Conservation (phyloP, 768 basidiomycete species). For the Kondoa malvinella region DNA sequence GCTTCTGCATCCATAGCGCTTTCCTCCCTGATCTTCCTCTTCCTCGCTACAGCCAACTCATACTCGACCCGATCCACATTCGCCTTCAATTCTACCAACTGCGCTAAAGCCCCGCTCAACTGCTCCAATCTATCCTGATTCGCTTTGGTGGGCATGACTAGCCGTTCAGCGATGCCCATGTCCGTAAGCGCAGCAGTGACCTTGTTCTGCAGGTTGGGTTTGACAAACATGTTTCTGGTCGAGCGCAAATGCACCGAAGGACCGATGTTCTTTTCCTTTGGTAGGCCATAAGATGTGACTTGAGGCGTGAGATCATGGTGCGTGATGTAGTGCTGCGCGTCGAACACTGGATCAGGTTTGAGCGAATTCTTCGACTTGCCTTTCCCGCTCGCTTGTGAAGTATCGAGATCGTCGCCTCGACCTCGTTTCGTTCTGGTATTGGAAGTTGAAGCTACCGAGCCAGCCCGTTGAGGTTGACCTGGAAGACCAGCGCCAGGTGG, state of each 20-base stretch:
- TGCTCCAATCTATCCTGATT: slow-evolving; percentile 59
- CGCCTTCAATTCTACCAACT: slow-evolving; percentile 50
- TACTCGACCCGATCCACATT: slow-evolving; percentile 68
- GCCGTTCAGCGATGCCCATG: slow-evolving; percentile 52
- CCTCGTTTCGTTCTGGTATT: slow-evolving; percentile 28
- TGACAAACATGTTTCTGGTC: slow-evolving; percentile 64
- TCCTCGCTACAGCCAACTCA: slow-evolving; percentile 55
- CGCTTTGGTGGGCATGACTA: slow-evolving; percentile 86
- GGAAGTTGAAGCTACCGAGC: slow-evolving; percentile 8
- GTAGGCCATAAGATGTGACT: slow-evolving; percentile 17
- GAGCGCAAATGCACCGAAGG: slow-evolving; percentile 65
- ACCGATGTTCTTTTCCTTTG: slow-evolving; percentile 7
- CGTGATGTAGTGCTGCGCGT: slow-evolving; percentile 27
- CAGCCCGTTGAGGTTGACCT: not conserved
- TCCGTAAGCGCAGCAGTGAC: slow-evolving; percentile 60
- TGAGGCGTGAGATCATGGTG: slow-evolving; percentile 26
- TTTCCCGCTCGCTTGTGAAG: not conserved
- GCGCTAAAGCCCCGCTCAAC: slow-evolving; percentile 31
- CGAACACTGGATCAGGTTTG: slow-evolving; percentile 27
- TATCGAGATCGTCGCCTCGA: slow-evolving; percentile 18
- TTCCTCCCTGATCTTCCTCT: slow-evolving; percentile 5
- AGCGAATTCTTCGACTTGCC: slow-evolving; percentile 14
- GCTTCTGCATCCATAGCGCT: not conserved
- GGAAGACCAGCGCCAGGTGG: slow-evolving; percentile 10
- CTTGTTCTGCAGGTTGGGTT: slow-evolving; percentile 54